Conservation (phyloP, 2,329 filamentous ascomycete genomes). For the Cryphonectria japonica region DNA sequence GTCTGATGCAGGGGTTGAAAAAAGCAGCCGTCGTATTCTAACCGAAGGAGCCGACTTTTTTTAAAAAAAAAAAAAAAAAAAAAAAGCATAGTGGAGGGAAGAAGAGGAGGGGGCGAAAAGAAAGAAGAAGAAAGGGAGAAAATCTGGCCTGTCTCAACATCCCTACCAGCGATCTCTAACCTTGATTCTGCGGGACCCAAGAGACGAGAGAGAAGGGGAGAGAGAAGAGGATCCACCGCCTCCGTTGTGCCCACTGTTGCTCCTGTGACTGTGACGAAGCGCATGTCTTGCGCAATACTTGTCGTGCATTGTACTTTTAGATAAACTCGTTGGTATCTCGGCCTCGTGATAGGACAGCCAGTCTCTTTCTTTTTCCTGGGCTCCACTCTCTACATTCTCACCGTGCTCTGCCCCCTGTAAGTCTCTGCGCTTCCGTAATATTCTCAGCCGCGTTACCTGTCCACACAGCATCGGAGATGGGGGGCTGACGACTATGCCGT, state of each 20-base stretch:
- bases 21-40: neutral
- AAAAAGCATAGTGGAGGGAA: neutral
- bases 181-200: neutral
- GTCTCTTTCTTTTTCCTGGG: neutral
- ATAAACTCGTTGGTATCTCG: neutral
- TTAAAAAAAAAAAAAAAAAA: neutral
- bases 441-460: neutral
- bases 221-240: neutral
- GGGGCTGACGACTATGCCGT: neutral
- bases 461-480: neutral
- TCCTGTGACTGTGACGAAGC: neutral
- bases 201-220: neutral
- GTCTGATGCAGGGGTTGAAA: neutral
- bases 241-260: neutral
- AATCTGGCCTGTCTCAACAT: neutral
- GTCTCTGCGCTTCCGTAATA: neutral
- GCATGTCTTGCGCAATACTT: neutral
- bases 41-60: neutral
- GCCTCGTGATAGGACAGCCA: neutral
- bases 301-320: neutral
- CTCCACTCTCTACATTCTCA: neutral
- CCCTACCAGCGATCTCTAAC: neutral
- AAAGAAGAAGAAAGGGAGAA: neutral
- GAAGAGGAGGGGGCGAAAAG: neutral
- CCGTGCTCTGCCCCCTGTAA: neutral